These are phyloP conservation scores for Cladosporium phlei DNA, from an alignment of 2,329 filamentous ascomycete species.

Conservation along the genomic window DNA sequence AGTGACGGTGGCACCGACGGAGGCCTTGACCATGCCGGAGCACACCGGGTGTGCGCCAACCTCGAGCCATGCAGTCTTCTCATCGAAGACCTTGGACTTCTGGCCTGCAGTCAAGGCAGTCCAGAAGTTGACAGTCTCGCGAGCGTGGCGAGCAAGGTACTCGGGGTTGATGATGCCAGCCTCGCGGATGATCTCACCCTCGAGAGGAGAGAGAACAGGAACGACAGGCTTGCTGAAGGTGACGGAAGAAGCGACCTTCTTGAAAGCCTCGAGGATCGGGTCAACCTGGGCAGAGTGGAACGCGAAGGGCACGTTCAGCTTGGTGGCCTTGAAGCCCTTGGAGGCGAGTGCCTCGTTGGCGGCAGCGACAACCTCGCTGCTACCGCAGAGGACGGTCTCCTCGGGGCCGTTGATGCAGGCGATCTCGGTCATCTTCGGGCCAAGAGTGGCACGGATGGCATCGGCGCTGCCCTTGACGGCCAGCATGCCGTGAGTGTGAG, in stretches of 20 bases:
- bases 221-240: slow-evolving; percentile 55
- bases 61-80: slow-evolving; percentile 67
- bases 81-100: slow-evolving; percentile 55
- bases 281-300: slow-evolving; percentile 65
- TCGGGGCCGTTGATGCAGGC: slow-evolving; percentile 73
- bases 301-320: slow-evolving; percentile 61
- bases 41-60: slow-evolving; percentile 70
- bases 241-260: slow-evolving; percentile 50
- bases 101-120: slow-evolving; percentile 57
- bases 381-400: slow-evolving; percentile 69
- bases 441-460: slow-evolving; percentile 50
- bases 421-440: slow-evolving; percentile 48
- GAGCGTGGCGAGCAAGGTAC: slow-evolving; percentile 62
- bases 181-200: slow-evolving; percentile 56
- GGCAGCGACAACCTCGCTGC: slow-evolving; percentile 54
- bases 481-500: slow-evolving; percentile 63
- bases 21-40: slow-evolving; percentile 62
- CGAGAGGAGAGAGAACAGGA: slow-evolving; percentile 64
- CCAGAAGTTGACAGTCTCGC: slow-evolving; percentile 66
- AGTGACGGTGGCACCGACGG: slow-evolving; percentile 53
- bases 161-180: slow-evolving; percentile 53
- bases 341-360: slow-evolving; percentile 47
- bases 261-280: slow-evolving; percentile 58
- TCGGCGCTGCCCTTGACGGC: slow-evolving; percentile 52
- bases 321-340: slow-evolving; percentile 56